Base-by-base conservation (phyloP, 2,329 filamentous ascomycete genomes). In the Onygenales sp. region DNA sequence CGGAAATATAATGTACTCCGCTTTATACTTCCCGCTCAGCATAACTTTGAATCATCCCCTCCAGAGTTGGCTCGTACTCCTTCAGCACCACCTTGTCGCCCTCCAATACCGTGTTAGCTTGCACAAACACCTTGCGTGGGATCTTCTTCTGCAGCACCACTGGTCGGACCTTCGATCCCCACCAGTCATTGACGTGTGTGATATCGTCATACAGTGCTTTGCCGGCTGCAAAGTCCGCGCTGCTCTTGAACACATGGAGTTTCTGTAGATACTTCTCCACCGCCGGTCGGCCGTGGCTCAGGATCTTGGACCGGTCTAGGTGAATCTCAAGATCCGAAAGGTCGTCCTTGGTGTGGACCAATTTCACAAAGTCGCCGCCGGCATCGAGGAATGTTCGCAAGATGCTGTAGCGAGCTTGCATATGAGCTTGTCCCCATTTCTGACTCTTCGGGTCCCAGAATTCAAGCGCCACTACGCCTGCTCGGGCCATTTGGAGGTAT, bases 371-470 rank as follows among this genome's bases (percentile, higher is more conserved):
- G 64, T 87, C 84, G 53, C 87, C 81, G n/a, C 86, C 89, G 0
- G 90, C 91, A 60, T 87, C 81, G 14, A 96, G 79, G 79, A 96
- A 91, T 66, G 72, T 72, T 14, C 71, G 71, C 52, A 96, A 75
- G 63, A 96, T 95, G 50, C 86, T 88, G 73, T 90, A 96, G 9
- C 91, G 86, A 21, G 90, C 91, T 71, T 95, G 89, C 72, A 89
- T 94, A 67, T 95, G 90, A 59, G 87, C 81, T 70, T 95, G 91
- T 7, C 91, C 91, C 91, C 91, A 95, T 74, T 95, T 95, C 60
- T 84, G 78, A 62, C 80, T 84, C 74, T 91, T 91, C 5, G 90
- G 90, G 64, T 96, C 90, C 90, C 90, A 97, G 78, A 93, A 89
- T 68, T 97, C 92, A 21, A 97, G 79, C 1, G 91, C 87, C 5